Evolutionary conservation across 805 yeast genomes (phyloP), one percentile per base, ranked within the genome.

Genomic region (Ogataea pignaliae): DNA sequence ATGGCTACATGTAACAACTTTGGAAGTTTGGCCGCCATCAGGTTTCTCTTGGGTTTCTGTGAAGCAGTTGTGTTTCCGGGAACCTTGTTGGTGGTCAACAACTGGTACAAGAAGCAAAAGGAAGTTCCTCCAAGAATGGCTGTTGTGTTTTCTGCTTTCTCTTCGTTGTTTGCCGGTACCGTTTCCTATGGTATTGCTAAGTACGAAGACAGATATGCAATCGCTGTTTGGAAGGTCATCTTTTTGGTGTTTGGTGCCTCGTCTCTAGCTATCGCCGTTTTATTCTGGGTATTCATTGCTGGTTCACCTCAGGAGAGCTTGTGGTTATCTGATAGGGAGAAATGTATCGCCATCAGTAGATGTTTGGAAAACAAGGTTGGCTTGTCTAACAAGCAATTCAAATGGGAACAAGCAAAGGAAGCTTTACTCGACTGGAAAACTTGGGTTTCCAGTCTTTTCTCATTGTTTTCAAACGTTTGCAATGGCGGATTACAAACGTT

Each of bases 51-150:
- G 39, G 83, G 82, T 8, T 61, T 68, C 51, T 62, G 75, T 4
- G 85, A 79, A 55, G 64, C 76, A 40, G 68, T 73, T 16, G 70
- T 79, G 17, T 71, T 78, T 10, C 85, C 86, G 3, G 76, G 77
- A 3, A 71, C 70, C 57, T 71, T 75, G 15, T 64, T 78, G 16
- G 55, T 79, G 35, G 76, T 81, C 11, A 54, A 76, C 28, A 80
- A 75, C 53, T 81, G 76, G 69, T 81, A 78, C 66, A 33, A 32
- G n/a, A 73, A 66, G 46, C 16, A 16, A 13, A 60, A 65, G 36
- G 76, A 73, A 47, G 73, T 69, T 34, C 71, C 71, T 43, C 51
- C 65, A 15, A 64, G 76, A 50, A 64, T 71, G 29, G 60, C 69
- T 26, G 53, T 74, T 29, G 79, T 72, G 69, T 65, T 70, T 56